Conservation (phyloP, 2,329 filamentous ascomycete genomes). For the Epichloe bromicola region DNA sequence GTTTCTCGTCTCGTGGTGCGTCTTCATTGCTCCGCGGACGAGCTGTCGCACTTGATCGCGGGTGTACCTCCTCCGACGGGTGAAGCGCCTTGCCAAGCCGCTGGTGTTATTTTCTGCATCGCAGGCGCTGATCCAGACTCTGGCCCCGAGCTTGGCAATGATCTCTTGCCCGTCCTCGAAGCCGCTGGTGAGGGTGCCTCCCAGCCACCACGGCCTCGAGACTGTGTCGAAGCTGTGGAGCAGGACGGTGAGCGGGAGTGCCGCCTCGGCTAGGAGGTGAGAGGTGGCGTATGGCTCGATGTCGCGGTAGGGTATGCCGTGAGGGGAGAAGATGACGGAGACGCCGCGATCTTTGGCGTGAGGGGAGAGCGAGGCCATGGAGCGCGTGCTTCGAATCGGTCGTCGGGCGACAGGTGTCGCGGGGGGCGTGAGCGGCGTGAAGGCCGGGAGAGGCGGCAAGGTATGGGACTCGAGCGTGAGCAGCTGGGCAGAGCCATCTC, state of each 20-base stretch:
- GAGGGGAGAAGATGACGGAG: slow-evolving; percentile 51
- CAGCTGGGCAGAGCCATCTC: slow-evolving; percentile 2
- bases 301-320: slow-evolving; percentile 42
- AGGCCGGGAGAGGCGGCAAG: slow-evolving; percentile 6
- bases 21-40: slow-evolving; percentile 9
- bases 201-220: slow-evolving; percentile 47
- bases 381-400: slow-evolving; percentile 23
- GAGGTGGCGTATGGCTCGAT: slow-evolving; percentile 42
- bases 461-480: background rate
- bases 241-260: slow-evolving; percentile 49
- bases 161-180: slow-evolving; percentile 41
- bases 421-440: slow-evolving; percentile 23
- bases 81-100: slow-evolving; percentile 37
- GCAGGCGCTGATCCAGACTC: slow-evolving; percentile 28
- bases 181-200: slow-evolving; percentile 44
- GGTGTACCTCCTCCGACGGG: slow-evolving; percentile 32
- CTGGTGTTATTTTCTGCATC: slow-evolving; percentile 36
- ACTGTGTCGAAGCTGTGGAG: slow-evolving; percentile 51
- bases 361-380: slow-evolving; percentile 21
- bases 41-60: slow-evolving; percentile 31
- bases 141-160: slow-evolving; percentile 5
- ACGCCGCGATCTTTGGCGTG: slow-evolving; percentile 31
- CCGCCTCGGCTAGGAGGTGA: slow-evolving; percentile 41
- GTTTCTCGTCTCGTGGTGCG: background rate
- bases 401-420: slow-evolving; percentile 21